Conservation (phyloP, 1,284 basidiomycete genomes). For the Leccinum subspadiceum region DNA sequence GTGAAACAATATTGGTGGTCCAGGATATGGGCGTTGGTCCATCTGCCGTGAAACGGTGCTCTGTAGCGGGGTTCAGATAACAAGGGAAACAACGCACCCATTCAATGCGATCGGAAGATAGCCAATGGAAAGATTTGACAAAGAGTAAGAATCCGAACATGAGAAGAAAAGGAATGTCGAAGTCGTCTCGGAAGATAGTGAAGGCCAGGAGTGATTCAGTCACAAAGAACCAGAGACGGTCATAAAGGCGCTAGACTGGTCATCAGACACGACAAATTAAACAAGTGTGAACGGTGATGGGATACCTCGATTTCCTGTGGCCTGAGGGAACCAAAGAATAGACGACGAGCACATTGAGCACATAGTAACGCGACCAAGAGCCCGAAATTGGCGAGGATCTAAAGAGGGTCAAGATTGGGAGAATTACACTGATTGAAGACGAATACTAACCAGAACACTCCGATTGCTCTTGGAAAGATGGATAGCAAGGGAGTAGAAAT, state of each 20-base stretch:
- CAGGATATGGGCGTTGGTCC: conserved; percentile 92
- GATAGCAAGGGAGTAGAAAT: conserved; percentile 93
- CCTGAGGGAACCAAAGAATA: conserved; percentile 92
- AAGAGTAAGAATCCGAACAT: conserved; percentile 94
- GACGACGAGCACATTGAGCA: conserved; percentile 76
- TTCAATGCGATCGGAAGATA: conserved; percentile 92
- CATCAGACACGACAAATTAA: conserved; percentile 4
- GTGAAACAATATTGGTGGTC: conserved; percentile 82
- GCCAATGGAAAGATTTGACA: conserved; percentile 98
- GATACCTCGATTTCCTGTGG: conserved; percentile 90
- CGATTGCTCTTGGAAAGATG: conserved; percentile 91
- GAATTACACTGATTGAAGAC: background rate
- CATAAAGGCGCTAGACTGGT: conserved; percentile 77
- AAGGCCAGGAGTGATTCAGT: conserved; percentile 95
- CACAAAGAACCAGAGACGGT: conserved; percentile 95
- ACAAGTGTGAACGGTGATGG: conserved; percentile 5
- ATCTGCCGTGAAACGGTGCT: conserved; percentile 55
- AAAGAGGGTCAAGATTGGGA: conserved; percentile 1
- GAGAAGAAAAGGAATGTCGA: conserved; percentile 87
- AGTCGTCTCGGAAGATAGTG: conserved; percentile 94
- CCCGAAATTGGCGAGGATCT: conserved; percentile 94
- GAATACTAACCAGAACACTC: conserved; percentile 72
- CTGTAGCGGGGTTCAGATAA: background rate
- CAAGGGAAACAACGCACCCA: conserved; percentile 59
- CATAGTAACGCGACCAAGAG: conserved; percentile 75